A percentile compares a stretch with the other conserved stretches of the same genome.
Evolutionary conservation across 352 stramenopile species (phyloP).

Genomic region (Pythium graminicola): DNA sequence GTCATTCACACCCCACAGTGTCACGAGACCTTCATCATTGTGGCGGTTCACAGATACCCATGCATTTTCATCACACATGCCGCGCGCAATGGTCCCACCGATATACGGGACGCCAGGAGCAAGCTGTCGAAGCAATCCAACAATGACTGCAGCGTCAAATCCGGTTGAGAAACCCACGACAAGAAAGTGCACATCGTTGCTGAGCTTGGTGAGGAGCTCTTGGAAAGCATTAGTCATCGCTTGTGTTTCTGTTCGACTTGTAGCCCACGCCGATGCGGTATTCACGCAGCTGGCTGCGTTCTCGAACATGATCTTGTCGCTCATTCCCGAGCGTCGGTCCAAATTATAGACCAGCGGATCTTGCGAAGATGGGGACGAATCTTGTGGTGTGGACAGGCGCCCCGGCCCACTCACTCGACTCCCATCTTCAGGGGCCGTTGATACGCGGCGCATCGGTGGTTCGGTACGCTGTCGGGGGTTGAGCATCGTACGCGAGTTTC

Average conservation of each 20-base stretch:
- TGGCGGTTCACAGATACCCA: slow-evolving; percentile 85
- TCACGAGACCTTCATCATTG: slow-evolving; percentile 76
- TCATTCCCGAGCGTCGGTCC: slow-evolving; percentile 36
- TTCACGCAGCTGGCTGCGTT: slow-evolving; percentile 58
- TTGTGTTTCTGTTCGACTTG: slow-evolving; percentile 61
- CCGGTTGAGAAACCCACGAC: slow-evolving; percentile 81
- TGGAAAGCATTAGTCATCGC: slow-evolving; percentile 73
- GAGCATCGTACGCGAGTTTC: slow-evolving; percentile 17
- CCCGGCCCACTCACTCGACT: slow-evolving; percentile 6
- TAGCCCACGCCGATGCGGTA: slow-evolving; percentile 65
- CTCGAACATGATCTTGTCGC: slow-evolving; percentile 45
- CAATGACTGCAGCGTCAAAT: slow-evolving; percentile 68
- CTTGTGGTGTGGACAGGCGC: neutral
- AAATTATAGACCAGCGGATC: slow-evolving; percentile 31
- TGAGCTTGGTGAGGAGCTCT: slow-evolving; percentile 73
- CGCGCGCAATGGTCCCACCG: slow-evolving; percentile 72
- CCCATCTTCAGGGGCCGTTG: neutral
- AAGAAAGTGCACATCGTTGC: slow-evolving; percentile 74
- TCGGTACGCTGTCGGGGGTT: slow-evolving; percentile 5
- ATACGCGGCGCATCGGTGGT: neutral
- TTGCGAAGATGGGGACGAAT: slow-evolving; percentile 19
- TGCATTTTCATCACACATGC: slow-evolving; percentile 82
- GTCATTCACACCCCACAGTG: slow-evolving; percentile 83
- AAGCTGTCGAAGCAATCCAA: slow-evolving; percentile 63
- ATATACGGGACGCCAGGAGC: slow-evolving; percentile 80